Evolutionary conservation across 768 basidiomycete genomes (phyloP).

Genomic region (Calocybe gangraenosa): DNA sequence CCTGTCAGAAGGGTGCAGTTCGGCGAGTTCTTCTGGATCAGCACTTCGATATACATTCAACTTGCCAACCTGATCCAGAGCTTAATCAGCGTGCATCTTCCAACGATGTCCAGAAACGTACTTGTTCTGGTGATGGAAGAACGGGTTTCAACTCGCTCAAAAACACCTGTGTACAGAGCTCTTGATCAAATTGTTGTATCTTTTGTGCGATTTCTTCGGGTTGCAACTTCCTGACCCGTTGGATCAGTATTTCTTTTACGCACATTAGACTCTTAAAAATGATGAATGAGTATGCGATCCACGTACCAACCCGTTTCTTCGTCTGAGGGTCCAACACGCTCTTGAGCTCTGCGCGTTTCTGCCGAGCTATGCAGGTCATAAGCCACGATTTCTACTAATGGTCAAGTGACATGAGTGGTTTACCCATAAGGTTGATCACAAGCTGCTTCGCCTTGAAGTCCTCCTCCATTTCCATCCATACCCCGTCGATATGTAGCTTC

Average conservation of each 20-base stretch:
- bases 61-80: conserved; percentile 65
- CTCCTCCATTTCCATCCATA: conserved; percentile 96
- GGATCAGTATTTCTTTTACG: conserved; percentile 81
- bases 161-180: conserved; percentile 85
- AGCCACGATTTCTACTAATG: too few species aligned
- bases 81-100: not conserved
- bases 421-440: conserved; percentile 86
- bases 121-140: conserved; percentile 89
- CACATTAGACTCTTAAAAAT: not conserved
- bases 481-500: conserved; percentile 78
- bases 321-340: conserved; percentile 90
- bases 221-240: conserved; percentile 75
- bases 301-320: conserved; percentile 89
- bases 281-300: not conserved
- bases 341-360: conserved; percentile 84
- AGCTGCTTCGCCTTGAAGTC: conserved; percentile 97
- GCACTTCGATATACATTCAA: conserved; percentile 86
- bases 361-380: conserved; percentile 49
- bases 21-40: conserved; percentile 79
- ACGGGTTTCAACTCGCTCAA: conserved; percentile 84
- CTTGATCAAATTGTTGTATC: conserved; percentile 84
- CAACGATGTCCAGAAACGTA: conserved; percentile 22
- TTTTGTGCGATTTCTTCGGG: conserved; percentile 84
- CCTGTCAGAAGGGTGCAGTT: conserved; percentile 91
- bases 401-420: conserved; percentile 13